These are phyloP conservation scores for Ustulina deusta DNA, from an alignment of 2,329 filamentous ascomycete species.

Conservation along the genomic window DNA sequence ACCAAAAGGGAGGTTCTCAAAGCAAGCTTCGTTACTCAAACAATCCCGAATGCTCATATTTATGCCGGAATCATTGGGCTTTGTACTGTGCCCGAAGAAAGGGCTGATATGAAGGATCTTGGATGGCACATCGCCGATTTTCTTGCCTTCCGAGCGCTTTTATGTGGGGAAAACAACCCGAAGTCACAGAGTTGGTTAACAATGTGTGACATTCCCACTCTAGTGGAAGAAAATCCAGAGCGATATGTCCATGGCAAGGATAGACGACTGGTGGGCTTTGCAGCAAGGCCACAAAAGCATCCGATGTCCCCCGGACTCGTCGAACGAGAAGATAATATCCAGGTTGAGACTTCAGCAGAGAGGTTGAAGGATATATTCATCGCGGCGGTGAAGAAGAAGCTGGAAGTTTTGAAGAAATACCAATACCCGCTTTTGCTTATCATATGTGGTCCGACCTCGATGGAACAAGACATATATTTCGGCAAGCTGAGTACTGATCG, in stretches of 20 bases:
- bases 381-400: conserved; percentile 35
- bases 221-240: conserved; percentile 40
- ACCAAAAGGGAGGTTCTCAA: conserved; percentile 34
- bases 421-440: conserved; percentile 45
- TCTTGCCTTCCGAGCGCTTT: conserved; percentile 47
- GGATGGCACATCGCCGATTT: conserved; percentile 50
- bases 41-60: conserved; percentile 40
- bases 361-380: conserved; percentile 43
- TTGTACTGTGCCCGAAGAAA: conserved; percentile 45
- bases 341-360: conserved; percentile 40
- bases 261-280: conserved; percentile 41
- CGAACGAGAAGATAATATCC: conserved; percentile 41
- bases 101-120: conserved; percentile 43
- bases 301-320: not conserved
- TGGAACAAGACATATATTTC: conserved; percentile 50
- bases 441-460: conserved; percentile 46
- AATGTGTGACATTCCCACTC: conserved; percentile 41
- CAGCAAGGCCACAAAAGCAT: conserved; percentile 12
- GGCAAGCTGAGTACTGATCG: conserved; percentile 26
- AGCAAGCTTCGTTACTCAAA: conserved; percentile 42
- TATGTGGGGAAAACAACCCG: conserved; percentile 38
- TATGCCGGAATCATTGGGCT: conserved; percentile 44
- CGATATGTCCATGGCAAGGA: conserved; percentile 45
- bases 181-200: conserved; percentile 47
- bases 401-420: conserved; percentile 25